A percentile compares a stretch with the other conserved stretches of the same genome.
These are phyloP conservation scores for Cerrena zonata DNA, from an alignment of 1,284 basidiomycete species.

Conservation along the genomic window DNA sequence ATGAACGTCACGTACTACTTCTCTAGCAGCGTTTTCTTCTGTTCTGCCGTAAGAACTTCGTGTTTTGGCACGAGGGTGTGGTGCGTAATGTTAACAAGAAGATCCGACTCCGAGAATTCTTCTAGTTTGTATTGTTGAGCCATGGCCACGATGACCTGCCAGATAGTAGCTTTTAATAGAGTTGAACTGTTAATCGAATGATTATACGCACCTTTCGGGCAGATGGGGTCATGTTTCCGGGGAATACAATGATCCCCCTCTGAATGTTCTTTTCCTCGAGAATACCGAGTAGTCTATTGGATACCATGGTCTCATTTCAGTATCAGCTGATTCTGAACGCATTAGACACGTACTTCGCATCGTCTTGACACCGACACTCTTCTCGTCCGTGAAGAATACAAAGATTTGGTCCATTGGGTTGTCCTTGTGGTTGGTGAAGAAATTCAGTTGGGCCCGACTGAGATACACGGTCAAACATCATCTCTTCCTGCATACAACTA, in stretches of 20 bases:
- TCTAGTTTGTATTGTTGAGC: slow-evolving; percentile 82
- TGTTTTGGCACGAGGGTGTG: slow-evolving; percentile 94
- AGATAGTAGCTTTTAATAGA: slow-evolving; percentile 2
- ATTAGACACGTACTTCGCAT: slow-evolving; percentile 75
- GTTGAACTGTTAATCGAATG: too few relatives aligned
- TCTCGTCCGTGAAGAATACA: slow-evolving; percentile 89
- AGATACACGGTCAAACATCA: neutral
- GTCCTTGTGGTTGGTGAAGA: slow-evolving; percentile 72
- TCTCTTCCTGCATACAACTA: neutral
- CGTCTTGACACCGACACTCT: slow-evolving; percentile 88
- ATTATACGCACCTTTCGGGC: slow-evolving; percentile 72
- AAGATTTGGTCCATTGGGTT: slow-evolving; percentile 82
- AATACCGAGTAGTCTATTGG: slow-evolving; percentile 71
- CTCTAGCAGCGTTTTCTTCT: slow-evolving; percentile 83
- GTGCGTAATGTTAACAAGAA: slow-evolving; percentile 95
- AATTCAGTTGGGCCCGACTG: slow-evolving; percentile 83
- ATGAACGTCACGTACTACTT: slow-evolving; percentile 72
- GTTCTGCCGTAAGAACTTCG: slow-evolving; percentile 79
- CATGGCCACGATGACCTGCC: slow-evolving; percentile 85
- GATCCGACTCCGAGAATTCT: slow-evolving; percentile 93
- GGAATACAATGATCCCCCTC: slow-evolving; percentile 92
- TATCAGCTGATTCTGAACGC: neutral
- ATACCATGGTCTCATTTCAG: neutral
- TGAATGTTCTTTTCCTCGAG: slow-evolving; percentile 87
- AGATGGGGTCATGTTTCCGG: slow-evolving; percentile 92